Evolutionary conservation across 2,329 filamentous ascomycete species (phyloP).

Genomic region (Pseudocercospora crystallina): DNA sequence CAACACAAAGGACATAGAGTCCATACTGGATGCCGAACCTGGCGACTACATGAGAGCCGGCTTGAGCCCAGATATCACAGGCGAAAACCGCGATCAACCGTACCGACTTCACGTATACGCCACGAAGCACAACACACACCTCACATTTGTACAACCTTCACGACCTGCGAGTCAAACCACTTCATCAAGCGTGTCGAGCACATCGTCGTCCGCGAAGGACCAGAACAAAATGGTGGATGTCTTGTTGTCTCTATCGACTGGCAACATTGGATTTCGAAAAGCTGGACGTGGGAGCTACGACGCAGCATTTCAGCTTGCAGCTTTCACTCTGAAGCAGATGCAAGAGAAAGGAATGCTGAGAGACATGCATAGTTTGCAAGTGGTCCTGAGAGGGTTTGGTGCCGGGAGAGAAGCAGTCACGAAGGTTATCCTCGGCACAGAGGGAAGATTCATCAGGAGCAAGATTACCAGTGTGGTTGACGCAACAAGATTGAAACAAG

Average conservation of each 20-base stretch:
- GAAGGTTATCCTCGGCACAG: conserved; percentile 83
- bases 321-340: conserved; percentile 79
- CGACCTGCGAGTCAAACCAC: conserved; percentile 28
- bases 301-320: conserved; percentile 83
- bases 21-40: conserved; percentile 1
- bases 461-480: conserved; percentile 81
- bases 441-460: conserved; percentile 72
- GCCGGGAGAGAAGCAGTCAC: conserved; percentile 81
- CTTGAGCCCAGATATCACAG: conserved; percentile 17
- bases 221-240: conserved; percentile 53
- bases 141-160: conserved; percentile 78
- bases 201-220: conserved; percentile 51
- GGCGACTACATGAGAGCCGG: conserved; percentile 3
- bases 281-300: conserved; percentile 79
- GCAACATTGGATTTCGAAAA: conserved; percentile 91
- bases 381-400: conserved; percentile 83
- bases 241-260: conserved; percentile 76
- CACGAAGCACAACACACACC: conserved; percentile 91
- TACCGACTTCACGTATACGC: conserved; percentile 86
- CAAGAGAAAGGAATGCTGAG: conserved; percentile 76
- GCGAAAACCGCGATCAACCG: conserved; percentile 40
- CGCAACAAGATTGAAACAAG: conserved; percentile 89
- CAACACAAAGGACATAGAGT: not conserved
- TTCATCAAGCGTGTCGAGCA: conserved; percentile 26
- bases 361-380: conserved; percentile 74